A percentile compares a stretch with the other conserved stretches of the same genome.
Conservation (phyloP, 176 grass and related monocot species). For the Hordeum marinum region DNA sequence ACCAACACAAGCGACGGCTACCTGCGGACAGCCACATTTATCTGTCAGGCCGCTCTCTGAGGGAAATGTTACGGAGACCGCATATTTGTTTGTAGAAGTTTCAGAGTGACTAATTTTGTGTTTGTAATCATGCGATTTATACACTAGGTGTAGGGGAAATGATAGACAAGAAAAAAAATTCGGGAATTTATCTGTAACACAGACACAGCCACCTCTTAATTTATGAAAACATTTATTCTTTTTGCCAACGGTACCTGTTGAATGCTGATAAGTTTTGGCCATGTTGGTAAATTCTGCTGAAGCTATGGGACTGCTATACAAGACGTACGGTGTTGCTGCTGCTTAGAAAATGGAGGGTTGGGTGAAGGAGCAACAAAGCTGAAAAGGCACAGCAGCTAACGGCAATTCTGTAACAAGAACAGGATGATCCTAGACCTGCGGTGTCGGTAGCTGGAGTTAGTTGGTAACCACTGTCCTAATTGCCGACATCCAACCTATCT, state of each 20-base stretch:
- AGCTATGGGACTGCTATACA: not conserved
- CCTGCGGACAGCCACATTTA: not conserved
- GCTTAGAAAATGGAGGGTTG: not conserved
- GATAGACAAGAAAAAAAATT: not conserved
- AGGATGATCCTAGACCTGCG: not conserved
- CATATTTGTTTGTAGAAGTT: not conserved
- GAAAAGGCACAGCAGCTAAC: not conserved
- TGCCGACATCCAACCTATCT: slow-evolving; percentile 4
- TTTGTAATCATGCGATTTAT: not conserved
- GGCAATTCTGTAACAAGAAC: not conserved
- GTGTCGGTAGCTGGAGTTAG: not conserved
- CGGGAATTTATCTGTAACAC: not conserved
- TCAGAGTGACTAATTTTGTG: not conserved
- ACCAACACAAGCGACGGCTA: not conserved
- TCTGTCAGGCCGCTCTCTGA: not conserved
- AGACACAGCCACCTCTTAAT: not conserved
- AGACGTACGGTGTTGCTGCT: not conserved
- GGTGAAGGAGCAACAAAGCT: not conserved
- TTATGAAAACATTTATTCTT: not conserved
- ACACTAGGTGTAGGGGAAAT: not conserved
- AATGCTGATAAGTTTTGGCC: not conserved
- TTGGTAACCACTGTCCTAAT: slow-evolving; percentile 31
- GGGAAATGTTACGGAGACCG: not conserved
- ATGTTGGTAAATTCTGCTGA: not conserved
- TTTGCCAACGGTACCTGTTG: not conserved